Evolutionary conservation across 2,329 filamentous ascomycete genomes (phyloP).

Genomic region (Amauroascus verrucosus): DNA sequence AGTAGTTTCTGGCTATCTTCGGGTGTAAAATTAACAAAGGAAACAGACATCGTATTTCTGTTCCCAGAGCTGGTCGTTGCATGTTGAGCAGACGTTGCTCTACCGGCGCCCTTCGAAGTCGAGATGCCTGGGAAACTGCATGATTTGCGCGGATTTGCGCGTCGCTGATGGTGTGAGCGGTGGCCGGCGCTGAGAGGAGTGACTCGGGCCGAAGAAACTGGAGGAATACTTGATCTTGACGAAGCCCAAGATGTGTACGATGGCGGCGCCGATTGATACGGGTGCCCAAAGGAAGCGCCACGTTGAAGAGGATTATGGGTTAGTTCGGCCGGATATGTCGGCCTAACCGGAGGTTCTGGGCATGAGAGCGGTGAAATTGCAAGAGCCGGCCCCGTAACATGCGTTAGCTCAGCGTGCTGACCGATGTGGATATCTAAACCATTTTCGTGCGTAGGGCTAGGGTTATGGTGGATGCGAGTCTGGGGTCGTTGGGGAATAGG

Average conservation of each 20-base stretch:
- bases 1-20: slow-evolving; percentile 68
- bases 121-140: slow-evolving; percentile 22
- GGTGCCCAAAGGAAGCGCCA: slow-evolving; percentile 3
- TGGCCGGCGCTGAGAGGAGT: neutral
- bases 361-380: slow-evolving; percentile 13
- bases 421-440: slow-evolving; percentile 34
- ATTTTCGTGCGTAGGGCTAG: slow-evolving; percentile 28
- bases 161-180: slow-evolving; percentile 24
- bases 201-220: slow-evolving; percentile 3
- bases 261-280: slow-evolving; percentile 1
- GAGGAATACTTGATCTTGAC: neutral
- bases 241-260: slow-evolving; percentile 11
- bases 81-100: slow-evolving; percentile 12
- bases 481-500: slow-evolving; percentile 28
- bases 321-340: slow-evolving; percentile 10
- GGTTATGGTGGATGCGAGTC: slow-evolving; percentile 23
- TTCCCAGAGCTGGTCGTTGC: neutral
- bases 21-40: slow-evolving; percentile 86
- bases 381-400: slow-evolving; percentile 24
- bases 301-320: slow-evolving; percentile 3
- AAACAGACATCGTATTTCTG: slow-evolving; percentile 24
- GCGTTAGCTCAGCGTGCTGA: slow-evolving; percentile 26
- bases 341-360: slow-evolving; percentile 2
- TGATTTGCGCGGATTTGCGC: slow-evolving; percentile 33
- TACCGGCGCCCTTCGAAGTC: slow-evolving; percentile 25